Evolutionary conservation across 257 asterid genomes (phyloP).

Genomic region (Lithospermum erythrorhizon): DNA sequence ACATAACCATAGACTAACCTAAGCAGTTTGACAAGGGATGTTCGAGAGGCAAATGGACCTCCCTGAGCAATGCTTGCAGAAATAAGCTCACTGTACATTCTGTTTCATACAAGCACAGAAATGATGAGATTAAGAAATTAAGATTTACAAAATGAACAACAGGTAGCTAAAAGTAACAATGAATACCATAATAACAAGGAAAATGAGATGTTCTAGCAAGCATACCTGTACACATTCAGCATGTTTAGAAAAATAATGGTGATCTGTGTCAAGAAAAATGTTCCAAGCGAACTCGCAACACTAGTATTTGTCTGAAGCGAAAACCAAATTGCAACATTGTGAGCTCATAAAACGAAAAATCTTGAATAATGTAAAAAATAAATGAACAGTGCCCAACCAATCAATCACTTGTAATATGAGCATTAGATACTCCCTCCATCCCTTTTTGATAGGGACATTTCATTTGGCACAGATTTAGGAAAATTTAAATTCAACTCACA

Average conservation of each 20-base stretch:
- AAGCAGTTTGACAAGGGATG: conserved; percentile 88
- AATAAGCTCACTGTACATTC: conserved; percentile 97
- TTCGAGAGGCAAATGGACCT: conserved; percentile 83
- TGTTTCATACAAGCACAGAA: conserved; percentile 21
- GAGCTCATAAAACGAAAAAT: too few relatives aligned
- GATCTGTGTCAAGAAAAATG: conserved; percentile 80
- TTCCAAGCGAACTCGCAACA: conserved; percentile 84
- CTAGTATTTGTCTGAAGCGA: conserved; percentile 88
- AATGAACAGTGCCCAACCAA: not conserved
- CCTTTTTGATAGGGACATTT: too few relatives aligned
- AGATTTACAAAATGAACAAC: not conserved
- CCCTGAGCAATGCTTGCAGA: conserved; percentile 88
- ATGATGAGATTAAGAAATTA: not conserved
- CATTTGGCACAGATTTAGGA: too few relatives aligned
- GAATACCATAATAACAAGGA: not conserved
- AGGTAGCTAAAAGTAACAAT: not conserved
- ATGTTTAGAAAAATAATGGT: conserved; percentile 73
- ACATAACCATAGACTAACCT: conserved; percentile 37
- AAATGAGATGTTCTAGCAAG: not conserved
- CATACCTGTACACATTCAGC: conserved; percentile 96
- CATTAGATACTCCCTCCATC: too few relatives aligned
- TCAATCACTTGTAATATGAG: not conserved
- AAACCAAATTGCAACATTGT: conserved; percentile 4
- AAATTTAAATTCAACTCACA: too few relatives aligned
- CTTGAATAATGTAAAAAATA: not conserved